These are phyloP conservation scores for Acmispon strigosus DNA, from an alignment of 306 rosid genomes.

Conservation along the genomic window DNA sequence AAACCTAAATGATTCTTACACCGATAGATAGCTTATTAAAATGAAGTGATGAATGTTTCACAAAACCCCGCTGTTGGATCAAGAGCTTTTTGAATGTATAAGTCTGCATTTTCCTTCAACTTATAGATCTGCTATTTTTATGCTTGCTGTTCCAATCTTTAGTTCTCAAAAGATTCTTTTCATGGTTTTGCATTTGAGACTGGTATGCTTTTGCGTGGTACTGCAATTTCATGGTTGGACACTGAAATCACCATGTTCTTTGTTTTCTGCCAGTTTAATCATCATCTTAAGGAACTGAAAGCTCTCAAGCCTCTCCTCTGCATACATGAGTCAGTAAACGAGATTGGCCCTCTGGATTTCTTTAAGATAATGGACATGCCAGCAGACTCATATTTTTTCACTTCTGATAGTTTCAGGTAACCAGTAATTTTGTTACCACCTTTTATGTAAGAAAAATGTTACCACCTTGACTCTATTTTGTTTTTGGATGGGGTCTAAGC, in stretches of 20 bases:
- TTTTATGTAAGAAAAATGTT: background rate
- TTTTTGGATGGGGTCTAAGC: background rate
- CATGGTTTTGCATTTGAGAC: background rate
- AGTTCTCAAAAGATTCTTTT: background rate
- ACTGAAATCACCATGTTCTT: constrained; percentile 9
- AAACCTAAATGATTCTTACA: background rate
- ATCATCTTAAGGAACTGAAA: constrained; percentile 58
- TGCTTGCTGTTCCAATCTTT: constrained; percentile 3
- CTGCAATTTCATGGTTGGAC: background rate
- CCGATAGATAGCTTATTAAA: background rate
- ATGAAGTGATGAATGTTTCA: background rate
- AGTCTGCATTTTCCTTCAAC: background rate
- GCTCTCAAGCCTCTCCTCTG: constrained; percentile 44
- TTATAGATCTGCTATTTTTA: background rate
- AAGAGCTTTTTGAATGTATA: background rate
- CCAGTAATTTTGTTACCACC: background rate
- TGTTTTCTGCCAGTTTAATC: constrained; percentile 44
- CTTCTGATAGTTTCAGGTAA: constrained; percentile 67
- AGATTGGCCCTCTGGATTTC: constrained; percentile 30
- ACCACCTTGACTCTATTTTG: background rate
- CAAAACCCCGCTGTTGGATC: background rate
- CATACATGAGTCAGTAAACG: constrained; percentile 34
- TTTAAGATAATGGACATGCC: constrained; percentile 49
- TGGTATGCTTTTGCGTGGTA: background rate
- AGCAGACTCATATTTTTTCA: constrained; percentile 49